A percentile compares a stretch with the other conserved stretches of the same genome.
phyloP scores from a whole-genome alignment of 163 green algal species.

The Scenedesmus sp. region DNA sequence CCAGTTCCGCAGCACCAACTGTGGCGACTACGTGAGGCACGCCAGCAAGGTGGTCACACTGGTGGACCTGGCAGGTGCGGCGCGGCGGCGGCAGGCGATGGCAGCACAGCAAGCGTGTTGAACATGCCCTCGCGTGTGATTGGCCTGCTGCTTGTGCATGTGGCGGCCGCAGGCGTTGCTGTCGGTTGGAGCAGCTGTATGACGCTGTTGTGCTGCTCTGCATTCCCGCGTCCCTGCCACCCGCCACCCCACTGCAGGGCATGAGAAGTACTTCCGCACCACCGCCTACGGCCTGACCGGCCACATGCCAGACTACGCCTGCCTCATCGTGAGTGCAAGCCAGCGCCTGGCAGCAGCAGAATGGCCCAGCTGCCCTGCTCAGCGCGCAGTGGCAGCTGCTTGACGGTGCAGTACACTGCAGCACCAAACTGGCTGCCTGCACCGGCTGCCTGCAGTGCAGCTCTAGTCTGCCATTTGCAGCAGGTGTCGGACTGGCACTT shows the following conservation, averaged over 20 bases:
- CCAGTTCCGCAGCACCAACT: constrained; percentile 82
- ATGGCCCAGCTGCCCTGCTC: background rate
- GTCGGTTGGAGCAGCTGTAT: background rate
- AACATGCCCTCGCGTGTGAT: background rate
- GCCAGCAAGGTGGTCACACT: constrained; percentile 88
- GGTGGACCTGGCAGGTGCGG: constrained; percentile 84
- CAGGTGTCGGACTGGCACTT: background rate
- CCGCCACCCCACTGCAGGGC: constrained; percentile 60
- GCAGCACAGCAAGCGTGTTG: background rate
- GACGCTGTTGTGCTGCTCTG: background rate
- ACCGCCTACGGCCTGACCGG: constrained; percentile 86
- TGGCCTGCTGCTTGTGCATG: background rate
- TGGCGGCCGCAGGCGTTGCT: background rate
- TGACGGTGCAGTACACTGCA: background rate
- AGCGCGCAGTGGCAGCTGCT: no score
- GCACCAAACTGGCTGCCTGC: background rate
- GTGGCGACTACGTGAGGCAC: constrained; percentile 82
- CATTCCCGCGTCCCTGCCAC: background rate
- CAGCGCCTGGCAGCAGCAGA: background rate
- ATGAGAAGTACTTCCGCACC: constrained; percentile 95
- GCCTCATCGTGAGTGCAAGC: constrained; percentile 71
- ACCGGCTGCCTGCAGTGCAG: background rate
- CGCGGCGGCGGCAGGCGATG: background rate
- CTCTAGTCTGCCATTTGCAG: background rate
- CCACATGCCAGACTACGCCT: constrained; percentile 93